These are phyloP conservation scores for Corymbia calophylla DNA, from an alignment of 441 rosid genomes.

Conservation along the genomic window DNA sequence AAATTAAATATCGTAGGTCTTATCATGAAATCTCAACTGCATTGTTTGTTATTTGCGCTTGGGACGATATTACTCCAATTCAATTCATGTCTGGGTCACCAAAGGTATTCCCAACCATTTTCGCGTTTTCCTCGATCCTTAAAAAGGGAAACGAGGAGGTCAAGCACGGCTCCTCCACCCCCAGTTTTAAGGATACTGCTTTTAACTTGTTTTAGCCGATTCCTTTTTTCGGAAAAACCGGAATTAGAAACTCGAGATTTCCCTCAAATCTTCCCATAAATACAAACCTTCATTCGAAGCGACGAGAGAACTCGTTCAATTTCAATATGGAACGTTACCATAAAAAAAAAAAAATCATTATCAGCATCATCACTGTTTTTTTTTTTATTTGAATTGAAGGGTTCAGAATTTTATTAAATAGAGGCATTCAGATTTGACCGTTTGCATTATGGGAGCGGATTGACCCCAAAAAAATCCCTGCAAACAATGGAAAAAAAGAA, in stretches of 20 bases:
- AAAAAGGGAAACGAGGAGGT: not conserved
- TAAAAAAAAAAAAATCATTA: not conserved
- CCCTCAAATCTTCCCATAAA: not conserved
- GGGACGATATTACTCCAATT: no score
- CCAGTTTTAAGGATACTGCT: no score
- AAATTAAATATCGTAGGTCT: not conserved
- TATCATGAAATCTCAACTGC: not conserved
- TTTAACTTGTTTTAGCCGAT: not conserved
- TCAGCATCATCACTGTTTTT: not conserved
- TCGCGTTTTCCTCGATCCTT: not conserved
- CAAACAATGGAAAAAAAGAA: fast-evolving
- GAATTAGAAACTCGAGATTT: not conserved
- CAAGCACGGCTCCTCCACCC: not conserved
- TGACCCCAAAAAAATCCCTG: not conserved
- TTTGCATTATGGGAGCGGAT: not conserved
- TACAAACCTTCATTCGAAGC: not conserved
- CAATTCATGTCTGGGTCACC: not conserved
- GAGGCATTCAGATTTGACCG: not conserved
- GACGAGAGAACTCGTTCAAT: not conserved
- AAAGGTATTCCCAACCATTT: not conserved
- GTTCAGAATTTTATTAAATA: not conserved
- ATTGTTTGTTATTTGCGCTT: not conserved
- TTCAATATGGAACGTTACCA: not conserved
- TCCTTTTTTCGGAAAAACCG: not conserved
- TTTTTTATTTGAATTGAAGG: not conserved